A percentile compares a stretch with the other conserved stretches of the same genome.
These are phyloP conservation scores for Ceratocystis albifundus DNA, from an alignment of 2,329 filamentous ascomycete genomes.

Conservation along the genomic window DNA sequence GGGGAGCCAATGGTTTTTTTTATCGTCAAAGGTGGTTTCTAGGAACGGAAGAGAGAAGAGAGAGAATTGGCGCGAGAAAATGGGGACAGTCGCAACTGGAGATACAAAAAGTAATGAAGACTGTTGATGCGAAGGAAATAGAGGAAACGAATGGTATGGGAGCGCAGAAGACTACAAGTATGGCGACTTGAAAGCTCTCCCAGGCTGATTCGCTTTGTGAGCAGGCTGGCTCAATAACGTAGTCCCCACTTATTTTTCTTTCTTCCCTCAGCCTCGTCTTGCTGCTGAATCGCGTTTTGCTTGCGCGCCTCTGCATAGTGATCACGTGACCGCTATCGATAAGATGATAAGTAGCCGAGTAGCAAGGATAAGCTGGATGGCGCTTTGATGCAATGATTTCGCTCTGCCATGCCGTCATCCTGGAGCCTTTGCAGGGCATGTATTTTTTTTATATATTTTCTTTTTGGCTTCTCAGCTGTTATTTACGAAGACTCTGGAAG, in stretches of 20 bases:
- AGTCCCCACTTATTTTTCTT: slow-evolving; percentile 22
- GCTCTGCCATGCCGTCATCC: not conserved
- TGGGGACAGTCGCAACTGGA: not conserved
- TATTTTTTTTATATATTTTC: no score
- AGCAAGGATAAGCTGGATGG: not conserved
- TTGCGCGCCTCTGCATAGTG: slow-evolving; percentile 18
- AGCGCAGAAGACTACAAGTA: no score
- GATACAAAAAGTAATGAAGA: not conserved
- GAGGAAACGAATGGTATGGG: not conserved
- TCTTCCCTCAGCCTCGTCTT: slow-evolving; percentile 21
- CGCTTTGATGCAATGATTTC: not conserved
- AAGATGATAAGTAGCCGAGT: not conserved
- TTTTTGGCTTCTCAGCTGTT: not conserved
- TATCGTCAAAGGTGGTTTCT: not conserved
- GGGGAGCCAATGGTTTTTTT: no score
- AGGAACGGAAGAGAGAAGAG: not conserved
- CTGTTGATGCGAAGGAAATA: not conserved
- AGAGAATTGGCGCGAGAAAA: not conserved
- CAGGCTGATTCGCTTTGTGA: not conserved
- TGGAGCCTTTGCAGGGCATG: no score
- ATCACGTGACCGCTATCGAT: slow-evolving; percentile 21
- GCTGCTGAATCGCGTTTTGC: slow-evolving; percentile 19
- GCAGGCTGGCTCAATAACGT: not conserved
- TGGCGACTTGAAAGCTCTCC: not conserved
- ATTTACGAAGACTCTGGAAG: not conserved